A percentile compares a stretch with the other conserved stretches of the same genome.
These are phyloP conservation scores for Symbiodinium pilosum DNA, from an alignment of 73 alveolate genomes.

Conservation along the genomic window DNA sequence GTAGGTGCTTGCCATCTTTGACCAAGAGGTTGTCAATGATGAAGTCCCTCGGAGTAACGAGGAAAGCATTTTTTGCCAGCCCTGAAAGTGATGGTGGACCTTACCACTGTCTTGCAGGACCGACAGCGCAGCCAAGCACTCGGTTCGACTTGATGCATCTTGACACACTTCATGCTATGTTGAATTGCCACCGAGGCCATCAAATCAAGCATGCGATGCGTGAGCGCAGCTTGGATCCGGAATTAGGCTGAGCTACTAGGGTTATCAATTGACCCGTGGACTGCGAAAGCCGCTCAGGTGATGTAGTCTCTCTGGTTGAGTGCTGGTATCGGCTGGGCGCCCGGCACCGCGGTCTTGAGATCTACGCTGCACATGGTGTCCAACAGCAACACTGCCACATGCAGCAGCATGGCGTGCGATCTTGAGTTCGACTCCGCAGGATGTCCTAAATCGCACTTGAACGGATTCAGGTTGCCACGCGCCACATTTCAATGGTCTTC, in stretches of 20 bases:
- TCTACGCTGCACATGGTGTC: too few species aligned
- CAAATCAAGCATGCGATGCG: slow-evolving; percentile 94
- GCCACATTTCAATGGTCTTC: too few species aligned
- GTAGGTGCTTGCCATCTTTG: slow-evolving; percentile 87
- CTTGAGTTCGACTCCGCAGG: too few species aligned
- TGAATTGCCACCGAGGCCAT: slow-evolving; percentile 36
- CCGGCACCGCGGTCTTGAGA: too few species aligned
- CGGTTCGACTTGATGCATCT: too few species aligned
- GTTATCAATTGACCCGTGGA: not conserved
- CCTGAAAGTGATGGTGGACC: not conserved
- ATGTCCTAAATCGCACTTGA: too few species aligned
- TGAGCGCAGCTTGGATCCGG: slow-evolving; percentile 58
- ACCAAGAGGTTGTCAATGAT: slow-evolving; percentile 87
- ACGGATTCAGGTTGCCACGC: too few species aligned
- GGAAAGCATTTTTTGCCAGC: not conserved
- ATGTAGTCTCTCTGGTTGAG: slow-evolving; percentile 74
- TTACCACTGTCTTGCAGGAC: not conserved
- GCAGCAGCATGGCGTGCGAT: too few species aligned
- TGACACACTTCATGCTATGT: too few species aligned
- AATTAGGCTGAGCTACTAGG: too few species aligned
- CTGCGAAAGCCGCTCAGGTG: not conserved
- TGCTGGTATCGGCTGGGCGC: slow-evolving; percentile 67
- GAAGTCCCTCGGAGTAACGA: slow-evolving; percentile 66
- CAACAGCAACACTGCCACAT: too few species aligned
- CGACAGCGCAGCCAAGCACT: not conserved